A percentile compares a stretch with the other conserved stretches of the same genome.
phyloP scores from a whole-genome alignment of 2,329 filamentous ascomycete genomes.

The Diaporthe citri region DNA sequence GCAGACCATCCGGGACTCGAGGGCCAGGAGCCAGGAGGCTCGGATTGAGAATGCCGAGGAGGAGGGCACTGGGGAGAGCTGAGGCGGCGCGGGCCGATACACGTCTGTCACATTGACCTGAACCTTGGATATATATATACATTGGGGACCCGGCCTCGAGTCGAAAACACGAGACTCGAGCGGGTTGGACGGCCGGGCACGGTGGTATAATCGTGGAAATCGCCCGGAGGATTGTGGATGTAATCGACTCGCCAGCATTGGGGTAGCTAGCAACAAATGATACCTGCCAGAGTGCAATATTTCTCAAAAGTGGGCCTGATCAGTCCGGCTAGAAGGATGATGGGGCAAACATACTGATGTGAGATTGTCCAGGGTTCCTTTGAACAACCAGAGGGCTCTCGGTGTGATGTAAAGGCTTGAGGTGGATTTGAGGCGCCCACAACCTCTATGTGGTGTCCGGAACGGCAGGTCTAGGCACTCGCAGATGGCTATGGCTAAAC shows the following conservation, averaged over 20 bases:
- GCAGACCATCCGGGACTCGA: slow-evolving; percentile 45
- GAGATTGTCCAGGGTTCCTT: neutral
- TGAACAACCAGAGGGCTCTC: too few species aligned
- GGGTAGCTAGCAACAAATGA: slow-evolving; percentile 25
- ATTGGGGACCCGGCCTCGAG: neutral
- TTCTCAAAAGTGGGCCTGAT: neutral
- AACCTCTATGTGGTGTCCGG: too few species aligned
- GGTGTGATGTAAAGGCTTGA: too few species aligned
- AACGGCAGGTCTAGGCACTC: too few species aligned
- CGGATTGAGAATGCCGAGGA: neutral
- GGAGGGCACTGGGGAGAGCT: neutral
- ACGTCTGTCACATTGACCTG: neutral
- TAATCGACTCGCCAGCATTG: neutral
- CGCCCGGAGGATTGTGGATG: neutral
- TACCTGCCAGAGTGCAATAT: slow-evolving; percentile 22
- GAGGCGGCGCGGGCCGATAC: neutral
- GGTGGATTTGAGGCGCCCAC: too few species aligned
- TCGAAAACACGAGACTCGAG: neutral
- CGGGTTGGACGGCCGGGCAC: too few species aligned
- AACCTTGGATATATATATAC: neutral
- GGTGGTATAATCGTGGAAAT: neutral
- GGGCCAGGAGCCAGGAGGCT: slow-evolving; percentile 40
- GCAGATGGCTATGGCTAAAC: too few species aligned
- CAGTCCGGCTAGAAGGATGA: neutral
- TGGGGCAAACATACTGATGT: neutral